Evolutionary conservation across 2,329 filamentous ascomycete genomes (phyloP).

Genomic region (Penicillium rolfsii): DNA sequence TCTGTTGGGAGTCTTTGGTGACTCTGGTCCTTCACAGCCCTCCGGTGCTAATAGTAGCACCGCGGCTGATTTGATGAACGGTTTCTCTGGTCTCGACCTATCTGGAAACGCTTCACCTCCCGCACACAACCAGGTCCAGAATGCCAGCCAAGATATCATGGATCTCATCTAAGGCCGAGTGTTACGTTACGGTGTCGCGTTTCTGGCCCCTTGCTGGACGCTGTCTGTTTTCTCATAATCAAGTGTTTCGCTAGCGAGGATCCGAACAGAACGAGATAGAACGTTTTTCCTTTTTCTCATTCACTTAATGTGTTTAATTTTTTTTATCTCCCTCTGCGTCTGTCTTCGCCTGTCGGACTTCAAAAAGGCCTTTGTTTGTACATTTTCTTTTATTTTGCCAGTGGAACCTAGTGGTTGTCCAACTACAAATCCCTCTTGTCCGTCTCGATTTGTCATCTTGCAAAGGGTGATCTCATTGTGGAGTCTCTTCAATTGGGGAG

Average conservation of each 20-base stretch:
- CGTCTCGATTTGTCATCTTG: background rate
- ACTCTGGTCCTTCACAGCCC: slow-evolving; percentile 45
- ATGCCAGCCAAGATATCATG: slow-evolving; percentile 60
- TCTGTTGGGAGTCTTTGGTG: slow-evolving; percentile 72
- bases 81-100: slow-evolving; percentile 81
- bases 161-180: slow-evolving; percentile 53
- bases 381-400: slow-evolving; percentile 17
- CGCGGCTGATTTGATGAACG: slow-evolving; percentile 69
- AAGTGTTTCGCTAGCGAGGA: slow-evolving; percentile 30
- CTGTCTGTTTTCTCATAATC: slow-evolving; percentile 25
- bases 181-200: slow-evolving; percentile 16
- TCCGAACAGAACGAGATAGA: slow-evolving; percentile 32
- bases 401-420: background rate
- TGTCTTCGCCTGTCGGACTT: slow-evolving; percentile 19
- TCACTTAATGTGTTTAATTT: slow-evolving; percentile 27
- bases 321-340: background rate
- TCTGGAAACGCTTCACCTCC: slow-evolving; percentile 51
- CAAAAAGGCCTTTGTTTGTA: slow-evolving; percentile 28
- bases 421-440: background rate
- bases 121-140: slow-evolving; percentile 43
- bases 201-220: background rate
- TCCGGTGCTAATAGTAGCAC: slow-evolving; percentile 39
- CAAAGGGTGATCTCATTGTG: background rate
- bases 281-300: slow-evolving; percentile 19
- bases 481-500: background rate